Evolutionary conservation across 306 rosid species (phyloP), one percentile per base, ranked within the genome.

Genomic region (Cicer judaicum): DNA sequence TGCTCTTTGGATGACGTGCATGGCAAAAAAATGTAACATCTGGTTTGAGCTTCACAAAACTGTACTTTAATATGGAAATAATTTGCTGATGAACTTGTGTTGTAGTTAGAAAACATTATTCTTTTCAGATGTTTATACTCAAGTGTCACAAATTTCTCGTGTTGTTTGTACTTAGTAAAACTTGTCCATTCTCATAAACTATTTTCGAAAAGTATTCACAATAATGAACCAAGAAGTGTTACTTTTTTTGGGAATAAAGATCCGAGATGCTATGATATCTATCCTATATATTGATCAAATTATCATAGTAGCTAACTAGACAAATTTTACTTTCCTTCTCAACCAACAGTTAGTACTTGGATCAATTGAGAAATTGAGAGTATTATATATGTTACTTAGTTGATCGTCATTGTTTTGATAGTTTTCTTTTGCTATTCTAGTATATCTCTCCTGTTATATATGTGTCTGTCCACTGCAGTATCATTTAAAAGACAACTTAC

Each of bases 401-500:
- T 68, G 64, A 54, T 67, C 47, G 5, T 55, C 42, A 57, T 55
- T 16, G 55, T 66, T 21, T 38, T 47, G 68, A 41, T 46, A 41
- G 42, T 66, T 48, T 80, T 14, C 62, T 68, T 66, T 47, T 80
- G 11, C 62, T 67, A 54, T 39, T 64, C 59, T 55, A 50, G 18
- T 67, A 66, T 40, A 59, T 53, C 68, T 41, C 60, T 43, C 10
- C 16, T 36, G 34, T 21, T 24, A 47, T 44, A 8, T 56, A 14
- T 67, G 36, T 77, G 14, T 47, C 43, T 49, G 50, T 52, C 44
- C 61, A 55, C 63, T 48, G 53, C 56, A 71, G 44, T 73, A 56
- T 62, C 44, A n/a, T 70, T 67, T 46, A 24, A 42, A 53, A 40
- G 36, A 53, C 43, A 62, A 48, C 59, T 66, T 46, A 55, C 64